Base-by-base conservation (phyloP, 768 basidiomycete genomes). In the Amanita rubescens region DNA sequence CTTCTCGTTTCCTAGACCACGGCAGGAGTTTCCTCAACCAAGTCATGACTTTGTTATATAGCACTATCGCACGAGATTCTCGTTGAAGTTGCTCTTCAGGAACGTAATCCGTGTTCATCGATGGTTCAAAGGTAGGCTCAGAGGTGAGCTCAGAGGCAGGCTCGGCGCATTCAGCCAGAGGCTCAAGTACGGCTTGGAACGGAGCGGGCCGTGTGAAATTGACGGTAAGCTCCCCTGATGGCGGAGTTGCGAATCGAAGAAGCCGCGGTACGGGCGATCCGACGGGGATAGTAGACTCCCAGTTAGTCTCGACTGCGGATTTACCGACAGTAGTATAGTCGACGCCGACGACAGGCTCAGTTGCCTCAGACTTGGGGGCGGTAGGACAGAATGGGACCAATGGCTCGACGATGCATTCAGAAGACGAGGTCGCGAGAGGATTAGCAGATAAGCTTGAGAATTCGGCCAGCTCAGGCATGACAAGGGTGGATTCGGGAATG, bases 1-100 rank as follows among this genome's bases (percentile, higher is more conserved):
- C 12, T 10, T 15, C 6, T 5, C 8, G n/a, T 19, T 25, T 51
- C 24, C 8, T 25, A 10, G 50, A 1, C 39, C 39, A 45, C 20
- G 42, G 51, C 15, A 44, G 32, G 5, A 53, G 9, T 14, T 45
- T 37, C 34, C 45, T 53, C 11, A 53, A 30, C 51, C 51, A 53
- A 4, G 30, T 34, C 3, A 34, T 10, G 19, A 34, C 30, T 14
- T 43, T 51, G 19, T n/a, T 43, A 19, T 33, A 41, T 11, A 43
- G 17, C 3, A 17, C n/a, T 20, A 37, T 42, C n/a, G 15, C 25
- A 24, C 30, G 15, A 8, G 39, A 7, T 25, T 38, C 34, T 30
- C 15, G 35, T 42, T 44, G 24, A 22, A 32, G n/a, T 19, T 41
- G 19, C 17, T 19, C 39, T 12, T 17, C 20, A 9, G 15, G 14